Base-by-base conservation (phyloP, 2,329 filamentous ascomycete species). In the Aspergillus melleus region DNA sequence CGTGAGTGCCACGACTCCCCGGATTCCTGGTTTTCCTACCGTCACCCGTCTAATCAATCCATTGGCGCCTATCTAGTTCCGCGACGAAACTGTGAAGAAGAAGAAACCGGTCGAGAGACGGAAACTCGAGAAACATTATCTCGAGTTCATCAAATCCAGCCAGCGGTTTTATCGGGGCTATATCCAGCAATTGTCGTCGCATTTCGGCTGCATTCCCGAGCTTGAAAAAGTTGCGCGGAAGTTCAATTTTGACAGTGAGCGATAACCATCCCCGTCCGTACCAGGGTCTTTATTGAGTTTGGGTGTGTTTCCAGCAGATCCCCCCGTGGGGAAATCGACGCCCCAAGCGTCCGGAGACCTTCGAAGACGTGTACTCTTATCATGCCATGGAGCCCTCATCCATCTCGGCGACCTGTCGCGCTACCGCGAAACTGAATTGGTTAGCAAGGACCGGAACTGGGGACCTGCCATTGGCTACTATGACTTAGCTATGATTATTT, bases 131-230 rank as follows among this genome's bases (percentile, higher is more conserved):
- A 93, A 90, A 76, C 84, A 88, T 64, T 98, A 96, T 75, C 81
- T 89, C 59, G 86, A 87, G 66, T 98, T 96, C 74, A 86, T 98
- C 67, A 96, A 94, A 76, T 89, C 88, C 51, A 90, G 92, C 65
- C 91, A 95, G 76, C 87, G 87, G 69, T 97, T 96, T 75, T 98
- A 98, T 81, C 87, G 90, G 70, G 88, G 87, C 65, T 95, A 91
- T 70, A 89, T 97, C 57, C 88, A 94, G 74, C 86, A 88, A 58
- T 81, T 97, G 24, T 88, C 89, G 55, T 81, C 80, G 19, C 80
- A 82, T 60, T 87, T 83, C 64, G 80, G 81, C 39, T 83, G 81
- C 44, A 81, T 88, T 46, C 75, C 81, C 6, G 85, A 88, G 68
- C 74, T 89, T 67, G 79, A 84, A 66, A 81, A 81, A 59, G 80